Base-by-base conservation (phyloP, 1,139 yeast species). In the Blastobotrys capitulatus region DNA sequence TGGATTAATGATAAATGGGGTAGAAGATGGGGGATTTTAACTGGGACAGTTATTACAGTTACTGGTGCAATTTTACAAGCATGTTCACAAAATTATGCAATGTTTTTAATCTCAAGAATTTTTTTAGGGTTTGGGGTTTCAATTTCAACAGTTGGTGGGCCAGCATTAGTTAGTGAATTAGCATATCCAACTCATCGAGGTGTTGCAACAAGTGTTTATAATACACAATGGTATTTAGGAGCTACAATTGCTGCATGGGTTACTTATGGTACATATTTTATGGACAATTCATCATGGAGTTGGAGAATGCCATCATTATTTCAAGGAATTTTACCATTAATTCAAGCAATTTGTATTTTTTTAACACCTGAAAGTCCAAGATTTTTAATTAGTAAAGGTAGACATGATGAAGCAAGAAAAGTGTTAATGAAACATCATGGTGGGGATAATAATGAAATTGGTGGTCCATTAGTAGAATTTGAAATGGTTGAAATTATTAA, bases 331-430 rank as follows among this genome's bases (percentile, higher is more conserved):
- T 61, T 70, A 57, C 76, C 79, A 15, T 15, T 65, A 5, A n/a
- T 71, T 22, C 75, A 69, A 54, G 36, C 57, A 15, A 15, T 52
- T 47, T 46, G 55, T 26, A 54, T 58, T 18, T 53, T 46, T 43
- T 55, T 63, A 58, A 71, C 72, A 52, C 76, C 78, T 8, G 90
- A 83, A 61, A 80, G 87, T 13, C 89, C 92, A 54, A 78, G 90
- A 71, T 84, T 70, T 67, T 82, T 90, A 60, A 82, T 90, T 49
- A 80, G 83, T 75, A 78, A 79, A 55, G 86, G 86, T 50, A 73
- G 79, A 49, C 58, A 74, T 38, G 86, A 79, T 6, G 73, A 71
- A 56, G 97, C 97, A 20, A 32, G 46, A 25, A 36, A 19, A 5
- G 16, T 49, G 9, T 42, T 49, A 20, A 10, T 42, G 31, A 37